phyloP scores from a whole-genome alignment of 805 yeast genomes.

The Candida lessepsii region DNA sequence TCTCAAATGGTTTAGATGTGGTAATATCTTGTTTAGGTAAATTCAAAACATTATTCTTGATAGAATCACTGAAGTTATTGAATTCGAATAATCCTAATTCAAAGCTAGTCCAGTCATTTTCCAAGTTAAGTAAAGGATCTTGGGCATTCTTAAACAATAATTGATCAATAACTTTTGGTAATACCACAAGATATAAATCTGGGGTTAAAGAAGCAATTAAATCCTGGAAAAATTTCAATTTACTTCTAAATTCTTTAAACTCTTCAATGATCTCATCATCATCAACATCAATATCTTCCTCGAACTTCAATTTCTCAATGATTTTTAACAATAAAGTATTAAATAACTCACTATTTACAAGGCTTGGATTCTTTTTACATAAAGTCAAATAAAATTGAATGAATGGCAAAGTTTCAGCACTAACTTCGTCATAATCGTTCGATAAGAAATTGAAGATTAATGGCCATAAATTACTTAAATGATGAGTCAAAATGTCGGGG shows the following conservation, averaged over 20 bases:
- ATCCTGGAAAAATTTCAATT: slow-evolving; percentile 79
- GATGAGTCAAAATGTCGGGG: slow-evolving; percentile 34
- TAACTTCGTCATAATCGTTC: slow-evolving; percentile 86
- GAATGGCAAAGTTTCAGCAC: slow-evolving; percentile 79
- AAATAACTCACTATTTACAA: slow-evolving; percentile 48
- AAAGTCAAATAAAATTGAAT: slow-evolving; percentile 70
- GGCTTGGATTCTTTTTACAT: slow-evolving; percentile 51
- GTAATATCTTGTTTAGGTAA: slow-evolving; percentile 64
- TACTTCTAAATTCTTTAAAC: slow-evolving; percentile 74
- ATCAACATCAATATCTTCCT: slow-evolving; percentile 48
- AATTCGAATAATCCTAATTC: slow-evolving; percentile 88
- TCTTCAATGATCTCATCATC: slow-evolving; percentile 75
- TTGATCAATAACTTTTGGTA: slow-evolving; percentile 59
- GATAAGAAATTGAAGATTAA: slow-evolving; percentile 65
- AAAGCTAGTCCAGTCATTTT: slow-evolving; percentile 69
- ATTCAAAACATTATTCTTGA: slow-evolving; percentile 74
- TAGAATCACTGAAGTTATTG: slow-evolving; percentile 72
- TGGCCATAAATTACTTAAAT: slow-evolving; percentile 68
- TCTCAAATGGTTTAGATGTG: slow-evolving; percentile 57
- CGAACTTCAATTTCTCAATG: slow-evolving; percentile 76
- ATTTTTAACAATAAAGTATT: slow-evolving; percentile 65
- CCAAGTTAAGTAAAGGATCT: slow-evolving; percentile 6
- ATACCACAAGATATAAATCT: slow-evolving; percentile 56
- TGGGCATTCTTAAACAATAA: slow-evolving; percentile 29
- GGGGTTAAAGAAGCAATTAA: slow-evolving; percentile 61